Conservation (phyloP, 1,284 basidiomycete species). For the Sporisorium sorghi region DNA sequence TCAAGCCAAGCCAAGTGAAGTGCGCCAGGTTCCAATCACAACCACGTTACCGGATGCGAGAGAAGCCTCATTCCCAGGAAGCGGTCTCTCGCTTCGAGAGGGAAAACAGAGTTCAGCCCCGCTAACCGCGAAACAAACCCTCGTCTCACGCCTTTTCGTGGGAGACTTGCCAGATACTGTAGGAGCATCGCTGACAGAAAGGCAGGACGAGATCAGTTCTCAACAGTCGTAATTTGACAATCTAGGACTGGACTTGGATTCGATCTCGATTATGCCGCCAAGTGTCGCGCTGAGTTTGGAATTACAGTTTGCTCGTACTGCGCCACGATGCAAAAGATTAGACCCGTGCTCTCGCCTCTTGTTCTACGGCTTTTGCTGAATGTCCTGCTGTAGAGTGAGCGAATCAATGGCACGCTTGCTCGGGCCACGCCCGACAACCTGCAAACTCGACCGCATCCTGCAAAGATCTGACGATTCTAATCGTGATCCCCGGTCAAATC, state of each 20-base stretch:
- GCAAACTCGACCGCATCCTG: too few species aligned
- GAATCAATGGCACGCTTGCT: too few species aligned
- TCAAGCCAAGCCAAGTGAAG: constrained; percentile 1
- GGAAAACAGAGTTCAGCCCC: constrained; percentile 18
- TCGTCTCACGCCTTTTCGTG: not conserved
- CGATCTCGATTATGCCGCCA: constrained; percentile 15
- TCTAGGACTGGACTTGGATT: not conserved
- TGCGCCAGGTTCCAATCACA: not conserved
- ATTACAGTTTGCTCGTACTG: not conserved
- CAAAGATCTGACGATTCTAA: too few species aligned
- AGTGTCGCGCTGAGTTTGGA: constrained; percentile 22
- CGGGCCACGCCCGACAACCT: too few species aligned
- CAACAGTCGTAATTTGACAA: not conserved
- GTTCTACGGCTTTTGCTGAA: too few species aligned
- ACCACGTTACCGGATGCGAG: constrained; percentile 5
- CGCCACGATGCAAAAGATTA: not conserved
- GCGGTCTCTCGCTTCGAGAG: constrained; percentile 16
- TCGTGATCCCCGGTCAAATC: too few species aligned
- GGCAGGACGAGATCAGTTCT: too few species aligned
- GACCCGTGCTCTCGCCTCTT: too few species aligned
- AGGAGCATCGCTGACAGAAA: not conserved
- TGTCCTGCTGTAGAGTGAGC: too few species aligned
- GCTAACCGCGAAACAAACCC: constrained; percentile 24
- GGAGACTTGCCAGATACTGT: not conserved
- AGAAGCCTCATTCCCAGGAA: constrained; percentile 11